These are phyloP conservation scores for Colletotrichum sp. DNA, from an alignment of 2,329 filamentous ascomycete species.

Conservation along the genomic window DNA sequence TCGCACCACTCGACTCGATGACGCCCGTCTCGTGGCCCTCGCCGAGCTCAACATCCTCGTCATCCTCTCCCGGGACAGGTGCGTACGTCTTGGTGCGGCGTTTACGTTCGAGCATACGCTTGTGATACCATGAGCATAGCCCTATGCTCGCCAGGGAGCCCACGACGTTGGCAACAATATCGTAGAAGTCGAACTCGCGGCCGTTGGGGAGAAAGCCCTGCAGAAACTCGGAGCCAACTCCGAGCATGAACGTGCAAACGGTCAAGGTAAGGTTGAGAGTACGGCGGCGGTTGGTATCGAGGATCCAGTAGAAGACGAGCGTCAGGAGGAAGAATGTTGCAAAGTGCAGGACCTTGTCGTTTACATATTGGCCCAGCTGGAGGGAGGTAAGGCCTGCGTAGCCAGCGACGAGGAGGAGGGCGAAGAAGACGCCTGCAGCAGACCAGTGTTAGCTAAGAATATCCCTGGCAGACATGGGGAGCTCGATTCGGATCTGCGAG, in stretches of 20 bases:
- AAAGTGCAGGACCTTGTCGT: conserved; percentile 90
- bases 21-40: conserved; percentile 73
- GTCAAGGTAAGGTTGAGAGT: conserved; percentile 83
- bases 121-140: conserved; percentile 90
- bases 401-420: conserved; percentile 75
- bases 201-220: conserved; percentile 78
- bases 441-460: conserved; percentile 15
- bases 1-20: conserved; percentile 29
- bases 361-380: conserved; percentile 64
- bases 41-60: conserved; percentile 79
- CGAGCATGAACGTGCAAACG: conserved; percentile 75
- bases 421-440: conserved; percentile 66
- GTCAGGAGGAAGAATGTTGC: conserved; percentile 91
- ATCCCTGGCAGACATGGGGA: background rate
- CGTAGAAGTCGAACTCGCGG: conserved; percentile 76
- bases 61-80: conserved; percentile 68
- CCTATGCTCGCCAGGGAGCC: conserved; percentile 76
- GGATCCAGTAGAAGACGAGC: conserved; percentile 91
- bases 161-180: conserved; percentile 86
- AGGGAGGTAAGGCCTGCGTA: conserved; percentile 79
- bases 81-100: conserved; percentile 76
- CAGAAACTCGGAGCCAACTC: conserved; percentile 77
- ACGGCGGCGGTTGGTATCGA: conserved; percentile 88
- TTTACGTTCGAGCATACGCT: conserved; percentile 90
- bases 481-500: background rate